Evolutionary conservation across 129 eudicot genomes (phyloP).

Genomic region (Oenanthe sinensis): DNA sequence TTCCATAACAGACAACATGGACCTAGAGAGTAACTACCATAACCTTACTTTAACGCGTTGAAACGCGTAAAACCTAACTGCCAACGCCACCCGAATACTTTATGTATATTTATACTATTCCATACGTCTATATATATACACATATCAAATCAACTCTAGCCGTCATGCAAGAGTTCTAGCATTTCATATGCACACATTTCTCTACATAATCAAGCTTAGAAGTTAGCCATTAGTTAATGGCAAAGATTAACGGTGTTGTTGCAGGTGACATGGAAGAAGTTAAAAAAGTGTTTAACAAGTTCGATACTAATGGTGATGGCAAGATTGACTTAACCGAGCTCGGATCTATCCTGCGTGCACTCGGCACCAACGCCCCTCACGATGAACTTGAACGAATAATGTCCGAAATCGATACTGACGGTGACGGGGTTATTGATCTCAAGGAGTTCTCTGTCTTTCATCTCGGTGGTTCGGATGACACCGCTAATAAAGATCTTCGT

Average conservation of each 20-base stretch:
- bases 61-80: constrained; percentile 7
- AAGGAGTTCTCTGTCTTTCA: constrained; percentile 44
- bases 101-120: no score
- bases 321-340: constrained; percentile 62
- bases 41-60: background rate
- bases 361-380: constrained; percentile 48
- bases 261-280: constrained; percentile 25
- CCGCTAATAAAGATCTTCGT: constrained; percentile 47
- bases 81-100: background rate
- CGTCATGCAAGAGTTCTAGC: background rate
- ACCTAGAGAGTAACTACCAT: no score
- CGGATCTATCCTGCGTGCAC: constrained; percentile 43
- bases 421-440: constrained; percentile 72
- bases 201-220: background rate
- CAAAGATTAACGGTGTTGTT: background rate
- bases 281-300: constrained; percentile 46
- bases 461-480: constrained; percentile 22
- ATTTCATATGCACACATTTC: background rate
- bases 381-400: constrained; percentile 52
- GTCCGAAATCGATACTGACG: constrained; percentile 71
- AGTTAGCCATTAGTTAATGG: constrained; percentile 13
- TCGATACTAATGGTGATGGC: constrained; percentile 79
- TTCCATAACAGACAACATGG: no score
- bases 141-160: background rate
- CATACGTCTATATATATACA: background rate